phyloP scores from a whole-genome alignment of 176 grass and related monocot genomes.

The Luzula sylvatica region DNA sequence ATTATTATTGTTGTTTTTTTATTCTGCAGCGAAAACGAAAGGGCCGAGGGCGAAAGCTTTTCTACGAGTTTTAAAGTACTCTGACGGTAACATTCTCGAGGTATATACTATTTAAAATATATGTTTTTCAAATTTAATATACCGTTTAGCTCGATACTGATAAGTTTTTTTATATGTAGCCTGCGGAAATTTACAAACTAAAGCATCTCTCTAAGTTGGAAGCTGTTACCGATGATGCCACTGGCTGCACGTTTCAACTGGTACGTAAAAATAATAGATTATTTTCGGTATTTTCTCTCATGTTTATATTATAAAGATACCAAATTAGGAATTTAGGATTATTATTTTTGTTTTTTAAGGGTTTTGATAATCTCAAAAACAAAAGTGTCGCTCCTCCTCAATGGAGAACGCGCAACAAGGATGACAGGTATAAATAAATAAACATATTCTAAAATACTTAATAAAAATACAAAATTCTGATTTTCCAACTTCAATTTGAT shows the following conservation, averaged over 20 bases:
- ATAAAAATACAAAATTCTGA: background rate
- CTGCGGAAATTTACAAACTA: slow-evolving; percentile 93
- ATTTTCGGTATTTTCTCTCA: slow-evolving; percentile 2
- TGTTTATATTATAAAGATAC: background rate
- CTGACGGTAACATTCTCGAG: slow-evolving; percentile 88
- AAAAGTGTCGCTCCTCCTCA: slow-evolving; percentile 77
- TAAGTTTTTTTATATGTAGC: slow-evolving; percentile 34
- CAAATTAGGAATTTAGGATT: background rate
- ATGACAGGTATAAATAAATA: slow-evolving; percentile 62
- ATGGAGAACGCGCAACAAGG: slow-evolving; percentile 94
- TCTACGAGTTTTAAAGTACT: slow-evolving; percentile 92
- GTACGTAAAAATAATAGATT: no score
- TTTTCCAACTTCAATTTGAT: no score
- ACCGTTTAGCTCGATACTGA: background rate
- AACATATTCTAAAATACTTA: background rate
- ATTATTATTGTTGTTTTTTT: background rate
- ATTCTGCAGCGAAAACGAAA: slow-evolving; percentile 64
- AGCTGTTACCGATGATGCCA: slow-evolving; percentile 87
- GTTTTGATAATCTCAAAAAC: slow-evolving; percentile 91
- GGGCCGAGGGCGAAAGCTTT: slow-evolving; percentile 62
- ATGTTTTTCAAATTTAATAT: no score
- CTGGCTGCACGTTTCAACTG: slow-evolving; percentile 96
- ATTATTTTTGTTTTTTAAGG: slow-evolving; percentile 29
- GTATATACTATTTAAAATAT: slow-evolving; percentile 21
- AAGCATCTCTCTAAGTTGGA: slow-evolving; percentile 98